phyloP scores from a whole-genome alignment of 768 basidiomycete genomes.

The Tulasnella sp. region DNA sequence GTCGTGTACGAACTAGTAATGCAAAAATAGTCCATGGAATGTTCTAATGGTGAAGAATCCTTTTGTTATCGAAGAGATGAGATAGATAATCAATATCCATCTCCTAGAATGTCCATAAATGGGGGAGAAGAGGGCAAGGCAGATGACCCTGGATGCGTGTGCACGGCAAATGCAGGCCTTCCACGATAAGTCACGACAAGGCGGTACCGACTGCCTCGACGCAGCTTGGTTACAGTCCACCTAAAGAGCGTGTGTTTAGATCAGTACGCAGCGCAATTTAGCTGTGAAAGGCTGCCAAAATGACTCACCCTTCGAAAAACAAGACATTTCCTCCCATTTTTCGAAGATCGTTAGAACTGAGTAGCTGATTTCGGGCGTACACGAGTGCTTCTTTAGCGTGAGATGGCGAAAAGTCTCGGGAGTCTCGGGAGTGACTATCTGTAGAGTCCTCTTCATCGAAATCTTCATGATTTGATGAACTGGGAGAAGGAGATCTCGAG shows the following conservation, averaged over 20 bases:
- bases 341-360: background rate
- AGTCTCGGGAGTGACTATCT: background rate
- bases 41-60: no score
- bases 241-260: background rate
- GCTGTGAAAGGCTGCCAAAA: no score
- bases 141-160: background rate
- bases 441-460: no score
- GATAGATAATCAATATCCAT: no score
- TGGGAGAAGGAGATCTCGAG: background rate
- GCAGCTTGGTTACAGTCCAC: constrained; percentile 14
- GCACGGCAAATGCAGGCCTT: constrained; percentile 11
- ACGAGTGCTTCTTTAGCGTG: constrained; percentile 10
- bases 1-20: no score
- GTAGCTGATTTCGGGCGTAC: constrained; percentile 12
- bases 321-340: constrained; percentile 8
- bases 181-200: constrained; percentile 13
- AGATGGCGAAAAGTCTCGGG: background rate
- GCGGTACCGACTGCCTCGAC: constrained; percentile 8
- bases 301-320: constrained; percentile 16
- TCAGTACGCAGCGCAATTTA: background rate
- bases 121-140: background rate
- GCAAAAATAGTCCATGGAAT: no score
- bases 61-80: no score
- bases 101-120: constrained; percentile 4
- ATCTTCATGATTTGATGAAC: background rate